Evolutionary conservation across 1,139 yeast genomes (phyloP).

Genomic region (Suhomyces yuchorum): DNA sequence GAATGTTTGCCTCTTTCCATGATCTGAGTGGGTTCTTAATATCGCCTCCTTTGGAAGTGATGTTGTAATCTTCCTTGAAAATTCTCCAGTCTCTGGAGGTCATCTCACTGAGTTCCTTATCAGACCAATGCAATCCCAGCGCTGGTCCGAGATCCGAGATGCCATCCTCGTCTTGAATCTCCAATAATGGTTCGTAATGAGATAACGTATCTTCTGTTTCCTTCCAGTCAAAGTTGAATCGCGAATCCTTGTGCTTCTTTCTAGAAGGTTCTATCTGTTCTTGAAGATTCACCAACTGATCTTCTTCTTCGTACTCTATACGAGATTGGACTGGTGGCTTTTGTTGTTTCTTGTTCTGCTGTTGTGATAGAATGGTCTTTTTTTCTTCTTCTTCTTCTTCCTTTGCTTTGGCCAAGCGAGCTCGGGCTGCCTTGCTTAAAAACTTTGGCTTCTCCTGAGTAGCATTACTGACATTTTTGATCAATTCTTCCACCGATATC

Average conservation of each 20-base stretch:
- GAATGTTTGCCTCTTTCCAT: conserved; percentile 69
- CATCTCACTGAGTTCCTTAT: conserved; percentile 68
- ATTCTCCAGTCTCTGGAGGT: conserved; percentile 87
- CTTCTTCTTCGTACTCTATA: conserved; percentile 6
- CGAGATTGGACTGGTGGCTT: conserved; percentile 7
- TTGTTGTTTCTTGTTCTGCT: neutral
- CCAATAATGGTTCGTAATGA: conserved; percentile 46
- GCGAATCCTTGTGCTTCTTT: conserved; percentile 22
- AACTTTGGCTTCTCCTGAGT: conserved; percentile 41
- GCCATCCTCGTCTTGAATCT: conserved; percentile 18
- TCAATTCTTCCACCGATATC: conserved; percentile 47
- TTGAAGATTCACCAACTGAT: conserved; percentile 4
- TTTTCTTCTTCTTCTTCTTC: conserved; percentile 22
- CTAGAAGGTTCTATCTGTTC: neutral
- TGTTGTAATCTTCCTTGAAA: conserved; percentile 74
- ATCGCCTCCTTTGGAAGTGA: conserved; percentile 57
- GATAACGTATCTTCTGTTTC: conserved; percentile 55
- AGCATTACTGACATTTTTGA: conserved; percentile 25
- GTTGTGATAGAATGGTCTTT: conserved; percentile 14
- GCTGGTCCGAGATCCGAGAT: conserved; percentile 18
- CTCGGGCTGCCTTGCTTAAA: conserved; percentile 51
- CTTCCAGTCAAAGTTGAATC: conserved; percentile 73
- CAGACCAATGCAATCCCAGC: conserved; percentile 63
- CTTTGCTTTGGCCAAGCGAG: conserved; percentile 29
- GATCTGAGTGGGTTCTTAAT: conserved; percentile 63